These are phyloP conservation scores for Parmales sp. DNA, from an alignment of 108 stramenopile genomes.

Conservation along the genomic window DNA sequence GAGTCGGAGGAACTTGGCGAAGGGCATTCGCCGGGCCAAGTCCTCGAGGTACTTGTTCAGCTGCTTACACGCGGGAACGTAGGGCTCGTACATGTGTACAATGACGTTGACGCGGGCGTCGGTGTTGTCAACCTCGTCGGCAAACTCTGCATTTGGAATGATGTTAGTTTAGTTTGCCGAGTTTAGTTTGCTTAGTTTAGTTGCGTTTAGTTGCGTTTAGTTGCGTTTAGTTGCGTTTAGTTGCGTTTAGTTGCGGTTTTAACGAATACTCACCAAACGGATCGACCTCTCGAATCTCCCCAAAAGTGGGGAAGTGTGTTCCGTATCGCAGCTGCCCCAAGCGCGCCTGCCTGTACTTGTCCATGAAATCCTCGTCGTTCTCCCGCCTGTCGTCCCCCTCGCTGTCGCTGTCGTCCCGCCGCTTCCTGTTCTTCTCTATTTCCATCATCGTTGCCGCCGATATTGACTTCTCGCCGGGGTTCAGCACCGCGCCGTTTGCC, in stretches of 20 bases:
- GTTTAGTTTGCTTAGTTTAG: no score
- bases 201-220: no score
- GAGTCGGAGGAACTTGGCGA: constrained; percentile 21
- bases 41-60: constrained; percentile 28
- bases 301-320: constrained; percentile 15
- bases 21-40: constrained; percentile 19
- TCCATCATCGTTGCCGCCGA: constrained; percentile 7
- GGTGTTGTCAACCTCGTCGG: constrained; percentile 21
- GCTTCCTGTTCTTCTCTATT: background rate
- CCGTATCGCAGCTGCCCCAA: constrained; percentile 21
- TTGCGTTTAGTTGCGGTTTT: no score
- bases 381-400: constrained; percentile 19
- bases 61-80: constrained; percentile 22
- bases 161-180: no score
- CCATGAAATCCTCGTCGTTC: constrained; percentile 26
- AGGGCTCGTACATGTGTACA: constrained; percentile 39
- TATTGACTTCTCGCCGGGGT: constrained; percentile 16
- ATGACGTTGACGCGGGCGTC: constrained; percentile 25
- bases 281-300: constrained; percentile 26
- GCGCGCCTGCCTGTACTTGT: constrained; percentile 19
- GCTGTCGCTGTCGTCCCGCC: constrained; percentile 19
- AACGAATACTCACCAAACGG: no score
- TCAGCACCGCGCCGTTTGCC: constrained; percentile 15
- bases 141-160: no score
- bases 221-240: no score